Conservation (phyloP, 257 asterid species). For the Gentiana dahurica region DNA sequence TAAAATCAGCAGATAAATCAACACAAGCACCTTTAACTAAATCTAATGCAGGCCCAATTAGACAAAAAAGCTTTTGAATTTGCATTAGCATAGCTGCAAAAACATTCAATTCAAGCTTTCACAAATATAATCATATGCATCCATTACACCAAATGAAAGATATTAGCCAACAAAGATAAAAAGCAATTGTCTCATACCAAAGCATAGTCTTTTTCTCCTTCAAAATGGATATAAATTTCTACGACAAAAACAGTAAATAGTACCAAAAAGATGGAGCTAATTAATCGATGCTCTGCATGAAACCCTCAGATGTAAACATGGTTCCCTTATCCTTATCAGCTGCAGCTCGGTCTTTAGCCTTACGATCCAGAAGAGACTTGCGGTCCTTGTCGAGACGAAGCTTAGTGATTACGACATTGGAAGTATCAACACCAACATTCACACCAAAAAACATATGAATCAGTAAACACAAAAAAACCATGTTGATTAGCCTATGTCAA, state of each 20-base stretch:
- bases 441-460: slow-evolving; percentile 32
- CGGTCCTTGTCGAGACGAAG: slow-evolving; percentile 80
- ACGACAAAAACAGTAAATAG: background rate
- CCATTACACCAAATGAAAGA: slow-evolving; percentile 8
- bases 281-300: slow-evolving; percentile 67
- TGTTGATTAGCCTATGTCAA: too few relatives aligned
- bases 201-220: background rate
- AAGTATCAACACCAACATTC: slow-evolving; percentile 71
- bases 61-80: too few relatives aligned
- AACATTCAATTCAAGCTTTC: too few relatives aligned
- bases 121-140: background rate
- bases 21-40: too few relatives aligned
- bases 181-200: slow-evolving; percentile 3
- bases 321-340: slow-evolving; percentile 87
- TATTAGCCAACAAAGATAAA: slow-evolving; percentile 4
- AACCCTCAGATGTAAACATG: slow-evolving; percentile 64
- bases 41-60: too few relatives aligned
- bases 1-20: too few relatives aligned
- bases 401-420: slow-evolving; percentile 65
- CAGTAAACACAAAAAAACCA: too few relatives aligned
- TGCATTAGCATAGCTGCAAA: too few relatives aligned
- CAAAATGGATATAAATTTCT: background rate
- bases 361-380: slow-evolving; percentile 65
- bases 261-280: slow-evolving; percentile 8
- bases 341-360: slow-evolving; percentile 78